phyloP scores from a whole-genome alignment of 2,329 filamentous ascomycete genomes.

The Chaetomiaceae sp. region DNA sequence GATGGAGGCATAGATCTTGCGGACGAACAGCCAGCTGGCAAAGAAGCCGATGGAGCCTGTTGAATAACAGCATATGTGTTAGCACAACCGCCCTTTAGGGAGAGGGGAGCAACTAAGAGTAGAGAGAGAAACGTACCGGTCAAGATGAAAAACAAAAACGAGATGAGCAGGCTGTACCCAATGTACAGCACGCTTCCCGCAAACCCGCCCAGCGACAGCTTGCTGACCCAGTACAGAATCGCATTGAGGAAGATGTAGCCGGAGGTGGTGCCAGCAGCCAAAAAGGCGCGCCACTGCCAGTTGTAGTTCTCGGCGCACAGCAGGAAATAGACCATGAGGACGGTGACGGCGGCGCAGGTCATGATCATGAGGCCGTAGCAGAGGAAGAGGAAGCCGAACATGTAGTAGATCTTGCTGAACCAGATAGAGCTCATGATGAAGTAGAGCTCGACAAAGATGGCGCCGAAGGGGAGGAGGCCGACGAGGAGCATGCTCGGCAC shows the following conservation, averaged over 20 bases:
- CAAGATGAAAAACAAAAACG: slow-evolving; percentile 86
- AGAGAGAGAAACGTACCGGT: slow-evolving; percentile 69
- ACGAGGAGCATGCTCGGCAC: slow-evolving; percentile 88
- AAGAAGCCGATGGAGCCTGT: slow-evolving; percentile 93
- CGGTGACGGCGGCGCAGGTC: slow-evolving; percentile 85
- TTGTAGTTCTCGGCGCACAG: slow-evolving; percentile 96
- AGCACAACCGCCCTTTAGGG: too few relatives aligned
- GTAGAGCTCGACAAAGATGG: slow-evolving; percentile 97
- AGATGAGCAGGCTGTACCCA: slow-evolving; percentile 85
- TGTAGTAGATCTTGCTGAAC: slow-evolving; percentile 99
- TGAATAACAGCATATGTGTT: not conserved
- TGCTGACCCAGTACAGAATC: slow-evolving; percentile 83
- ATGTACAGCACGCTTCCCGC: slow-evolving; percentile 87
- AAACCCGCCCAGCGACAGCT: slow-evolving; percentile 77
- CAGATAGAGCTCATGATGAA: slow-evolving; percentile 99
- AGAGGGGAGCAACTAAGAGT: not conserved
- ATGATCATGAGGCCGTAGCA: slow-evolving; percentile 98
- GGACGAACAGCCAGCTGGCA: slow-evolving; percentile 88
- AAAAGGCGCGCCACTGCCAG: slow-evolving; percentile 97
- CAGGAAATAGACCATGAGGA: slow-evolving; percentile 93
- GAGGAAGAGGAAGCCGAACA: slow-evolving; percentile 98
- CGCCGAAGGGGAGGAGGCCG: slow-evolving; percentile 87
- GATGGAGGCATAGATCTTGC: slow-evolving; percentile 94
- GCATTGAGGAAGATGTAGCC: slow-evolving; percentile 90
- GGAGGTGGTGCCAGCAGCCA: slow-evolving; percentile 84